Evolutionary conservation across 805 yeast species (phyloP).

Genomic region (Clavispora carvajalis): DNA sequence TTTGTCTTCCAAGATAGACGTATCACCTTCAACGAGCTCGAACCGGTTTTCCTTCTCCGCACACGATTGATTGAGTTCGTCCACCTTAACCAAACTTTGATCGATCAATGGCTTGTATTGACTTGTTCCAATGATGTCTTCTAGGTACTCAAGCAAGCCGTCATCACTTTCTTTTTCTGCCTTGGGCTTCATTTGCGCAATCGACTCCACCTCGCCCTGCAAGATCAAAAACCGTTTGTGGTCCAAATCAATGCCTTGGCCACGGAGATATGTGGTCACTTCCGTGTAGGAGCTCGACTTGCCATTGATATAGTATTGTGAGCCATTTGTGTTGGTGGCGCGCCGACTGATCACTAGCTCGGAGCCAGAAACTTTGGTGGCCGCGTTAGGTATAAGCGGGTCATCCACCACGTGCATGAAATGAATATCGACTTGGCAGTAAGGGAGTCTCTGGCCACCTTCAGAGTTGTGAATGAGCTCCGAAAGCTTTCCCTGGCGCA

Average conservation of each 20-base stretch:
- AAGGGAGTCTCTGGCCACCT: constrained; percentile 47
- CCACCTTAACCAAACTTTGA: constrained; percentile 52
- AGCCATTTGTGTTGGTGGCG: constrained; percentile 70
- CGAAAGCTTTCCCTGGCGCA: constrained; percentile 93
- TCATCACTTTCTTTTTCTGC: constrained; percentile 91
- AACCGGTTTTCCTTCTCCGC: constrained; percentile 76
- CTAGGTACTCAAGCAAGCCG: constrained; percentile 88
- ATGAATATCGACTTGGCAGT: constrained; percentile 88
- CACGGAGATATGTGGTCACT: constrained; percentile 68
- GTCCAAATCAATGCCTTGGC: constrained; percentile 86
- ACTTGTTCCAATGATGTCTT: constrained; percentile 95
- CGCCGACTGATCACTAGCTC: constrained; percentile 71
- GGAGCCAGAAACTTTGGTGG: constrained; percentile 45
- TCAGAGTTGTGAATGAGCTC: constrained; percentile 92
- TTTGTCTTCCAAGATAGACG: constrained; percentile 55
- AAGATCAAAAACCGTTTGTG: constrained; percentile 91
- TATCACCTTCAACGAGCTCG: constrained; percentile 74
- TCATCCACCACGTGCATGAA: constrained; percentile 73
- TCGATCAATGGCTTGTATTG: constrained; percentile 76
- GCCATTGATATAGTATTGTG: constrained; percentile 73
- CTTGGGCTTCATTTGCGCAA: constrained; percentile 97
- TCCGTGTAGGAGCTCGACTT: constrained; percentile 67
- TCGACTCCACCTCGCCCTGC: constrained; percentile 97
- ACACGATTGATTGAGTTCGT: constrained; percentile 73
- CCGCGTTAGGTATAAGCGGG: constrained; percentile 24